phyloP scores from a whole-genome alignment of 257 asterid species.

The Verbena officinalis region DNA sequence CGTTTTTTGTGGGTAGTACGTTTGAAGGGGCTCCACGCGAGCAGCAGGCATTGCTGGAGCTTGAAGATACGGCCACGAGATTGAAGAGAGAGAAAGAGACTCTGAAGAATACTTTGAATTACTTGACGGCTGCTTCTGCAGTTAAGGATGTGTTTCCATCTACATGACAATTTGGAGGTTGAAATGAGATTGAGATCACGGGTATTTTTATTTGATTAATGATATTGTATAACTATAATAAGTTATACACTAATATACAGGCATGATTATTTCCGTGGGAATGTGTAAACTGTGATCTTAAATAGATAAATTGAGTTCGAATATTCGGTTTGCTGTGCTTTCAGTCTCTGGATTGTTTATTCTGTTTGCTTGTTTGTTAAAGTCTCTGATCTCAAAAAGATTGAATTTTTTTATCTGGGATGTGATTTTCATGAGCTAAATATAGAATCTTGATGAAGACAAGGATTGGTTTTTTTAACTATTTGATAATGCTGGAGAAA shows the following conservation, averaged over 20 bases:
- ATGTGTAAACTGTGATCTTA: constrained; percentile 43
- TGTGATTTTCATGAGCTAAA: background rate
- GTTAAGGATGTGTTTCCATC: constrained; percentile 97
- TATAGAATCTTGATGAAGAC: constrained; percentile 24
- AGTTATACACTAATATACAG: constrained; percentile 25
- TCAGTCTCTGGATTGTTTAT: background rate
- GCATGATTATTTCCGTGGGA: constrained; percentile 24
- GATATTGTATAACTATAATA: constrained; percentile 29
- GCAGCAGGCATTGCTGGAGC: constrained; percentile 95
- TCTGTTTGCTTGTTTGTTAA: constrained; percentile 6
- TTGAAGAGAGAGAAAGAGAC: constrained; percentile 97
- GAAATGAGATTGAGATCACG: constrained; percentile 4
- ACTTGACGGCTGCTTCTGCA: constrained; percentile 92
- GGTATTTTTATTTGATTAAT: constrained; percentile 20
- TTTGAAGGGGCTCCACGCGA: constrained; percentile 96
- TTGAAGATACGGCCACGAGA: constrained; percentile 88
- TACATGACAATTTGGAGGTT: constrained; percentile 39
- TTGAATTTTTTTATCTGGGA: background rate
- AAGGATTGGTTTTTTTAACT: constrained; percentile 5
- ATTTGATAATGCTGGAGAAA: background rate
- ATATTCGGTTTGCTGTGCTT: background rate
- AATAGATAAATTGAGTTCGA: constrained; percentile 28
- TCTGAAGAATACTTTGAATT: constrained; percentile 86
- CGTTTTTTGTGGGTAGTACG: constrained; percentile 91
- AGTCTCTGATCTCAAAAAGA: no score